Evolutionary conservation across 106 monocot genomes (phyloP).

Genomic region (Apostasia shenzhenica): DNA sequence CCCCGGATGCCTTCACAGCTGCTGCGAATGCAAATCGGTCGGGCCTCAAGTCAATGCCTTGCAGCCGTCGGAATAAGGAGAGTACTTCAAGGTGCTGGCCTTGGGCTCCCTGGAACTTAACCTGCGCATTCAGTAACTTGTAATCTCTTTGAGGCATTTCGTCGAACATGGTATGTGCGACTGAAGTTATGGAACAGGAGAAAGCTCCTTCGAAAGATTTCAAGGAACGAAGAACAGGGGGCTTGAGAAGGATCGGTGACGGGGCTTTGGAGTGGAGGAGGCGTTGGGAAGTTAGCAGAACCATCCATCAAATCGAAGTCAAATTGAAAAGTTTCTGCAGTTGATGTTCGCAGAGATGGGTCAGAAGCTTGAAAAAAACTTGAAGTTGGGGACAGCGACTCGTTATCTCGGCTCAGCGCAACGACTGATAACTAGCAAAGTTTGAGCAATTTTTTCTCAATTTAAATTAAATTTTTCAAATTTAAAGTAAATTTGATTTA

Average conservation of each 20-base stretch:
- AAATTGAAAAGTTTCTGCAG: not conserved
- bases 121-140: slow-evolving; percentile 13
- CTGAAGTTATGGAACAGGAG: not conserved
- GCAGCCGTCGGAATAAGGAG: slow-evolving; percentile 19
- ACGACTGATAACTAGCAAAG: too few species aligned
- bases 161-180: slow-evolving; percentile 14
- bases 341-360: not conserved
- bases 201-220: not conserved
- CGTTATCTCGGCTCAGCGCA: not conserved
- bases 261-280: not conserved
- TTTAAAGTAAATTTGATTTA: too few species aligned
- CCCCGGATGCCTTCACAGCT: slow-evolving; percentile 27
- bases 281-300: not conserved
- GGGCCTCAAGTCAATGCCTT: not conserved
- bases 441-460: too few species aligned
- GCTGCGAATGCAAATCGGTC: slow-evolving; percentile 42
- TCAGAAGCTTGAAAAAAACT: not conserved
- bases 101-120: slow-evolving; percentile 11
- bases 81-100: slow-evolving; percentile 12
- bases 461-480: too few species aligned
- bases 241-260: not conserved
- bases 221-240: not conserved
- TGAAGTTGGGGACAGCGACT: not conserved
- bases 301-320: slow-evolving; percentile 1
- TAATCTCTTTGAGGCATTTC: slow-evolving; percentile 21